A percentile compares a stretch with the other conserved stretches of the same genome.
Evolutionary conservation across 176 grass and related monocot genomes (phyloP).

Genomic region (maize (Zea mays)): Zm-B73-REFERENCE-NAM-5.0 NC_050096.1:70937501-70938000

Average conservation of each 20-base stretch:
- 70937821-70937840: slow-evolving; percentile 49
- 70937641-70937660: slow-evolving; percentile 62
- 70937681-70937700: slow-evolving; percentile 68
- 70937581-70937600: background rate
- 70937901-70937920: slow-evolving; percentile 59
- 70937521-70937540: slow-evolving; percentile 51
- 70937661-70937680: slow-evolving; percentile 70
- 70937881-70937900: slow-evolving; percentile 68
- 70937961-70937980: slow-evolving; percentile 60
- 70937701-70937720: slow-evolving; percentile 26
- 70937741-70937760: slow-evolving; percentile 68
- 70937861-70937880: slow-evolving; percentile 64
- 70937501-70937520: slow-evolving; percentile 63
- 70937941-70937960: slow-evolving; percentile 77
- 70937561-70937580: slow-evolving; percentile 62
- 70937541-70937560: slow-evolving; percentile 68
- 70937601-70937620: slow-evolving; percentile 22
- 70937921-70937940: slow-evolving; percentile 76
- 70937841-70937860: slow-evolving; percentile 79
- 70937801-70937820: slow-evolving; percentile 51
- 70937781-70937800: slow-evolving; percentile 73
- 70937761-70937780: slow-evolving; percentile 66
- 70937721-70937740: slow-evolving; percentile 60
- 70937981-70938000: slow-evolving; percentile 68
- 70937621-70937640: background rate